Conservation (phyloP, 164 flowering plant genomes). For the Houttuynia cordata region DNA sequence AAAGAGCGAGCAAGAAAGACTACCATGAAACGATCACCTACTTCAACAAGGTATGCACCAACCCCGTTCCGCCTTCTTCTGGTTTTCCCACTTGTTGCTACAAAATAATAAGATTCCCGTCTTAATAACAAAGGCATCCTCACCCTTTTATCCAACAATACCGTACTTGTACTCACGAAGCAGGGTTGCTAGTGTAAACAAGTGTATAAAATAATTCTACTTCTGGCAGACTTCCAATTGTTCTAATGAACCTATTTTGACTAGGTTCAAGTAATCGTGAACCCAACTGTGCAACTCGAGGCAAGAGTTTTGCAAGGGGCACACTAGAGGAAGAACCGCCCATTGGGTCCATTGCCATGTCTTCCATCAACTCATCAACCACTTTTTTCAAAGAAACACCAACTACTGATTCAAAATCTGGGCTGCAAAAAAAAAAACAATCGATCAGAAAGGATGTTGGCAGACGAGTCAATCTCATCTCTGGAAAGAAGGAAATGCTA, state of each 20-base stretch:
- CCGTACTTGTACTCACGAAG: background rate
- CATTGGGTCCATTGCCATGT: constrained; percentile 24
- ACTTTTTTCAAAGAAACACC: constrained; percentile 47
- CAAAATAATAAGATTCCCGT: background rate
- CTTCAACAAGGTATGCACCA: background rate
- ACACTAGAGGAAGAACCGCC: constrained; percentile 28
- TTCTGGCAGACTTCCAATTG: constrained; percentile 41
- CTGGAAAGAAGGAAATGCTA: background rate
- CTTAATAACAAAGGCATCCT: too few species aligned
- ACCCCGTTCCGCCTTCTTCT: background rate
- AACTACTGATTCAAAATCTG: constrained; percentile 44
- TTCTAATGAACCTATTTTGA: constrained; percentile 36
- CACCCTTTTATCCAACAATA: too few species aligned
- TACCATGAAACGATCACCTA: background rate
- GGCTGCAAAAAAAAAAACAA: constrained; percentile 30
- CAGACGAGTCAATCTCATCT: background rate
- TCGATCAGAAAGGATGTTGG: background rate
- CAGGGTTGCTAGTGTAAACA: constrained; percentile 54
- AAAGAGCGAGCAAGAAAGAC: too few species aligned
- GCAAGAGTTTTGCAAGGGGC: constrained; percentile 63
- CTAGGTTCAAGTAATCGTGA: constrained; percentile 45
- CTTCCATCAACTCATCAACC: constrained; percentile 43
- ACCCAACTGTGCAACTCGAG: constrained; percentile 45
- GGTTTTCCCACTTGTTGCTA: background rate
- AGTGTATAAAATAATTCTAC: constrained; percentile 77